Conservation (phyloP, 2,329 filamentous ascomycete genomes). For the Cercospora nicotianae region DNA sequence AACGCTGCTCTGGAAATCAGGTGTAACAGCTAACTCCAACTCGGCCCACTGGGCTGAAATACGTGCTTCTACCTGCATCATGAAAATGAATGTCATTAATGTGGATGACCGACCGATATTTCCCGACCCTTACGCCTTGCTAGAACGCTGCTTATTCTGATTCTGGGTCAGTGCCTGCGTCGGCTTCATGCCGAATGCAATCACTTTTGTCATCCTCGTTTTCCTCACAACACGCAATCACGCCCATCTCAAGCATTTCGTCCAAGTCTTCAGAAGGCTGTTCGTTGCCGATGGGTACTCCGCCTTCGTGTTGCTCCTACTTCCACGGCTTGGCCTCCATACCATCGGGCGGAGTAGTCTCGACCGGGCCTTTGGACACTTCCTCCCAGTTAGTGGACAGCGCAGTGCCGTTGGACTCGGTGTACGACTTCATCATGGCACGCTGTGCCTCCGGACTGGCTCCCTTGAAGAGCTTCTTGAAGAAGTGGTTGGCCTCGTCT, state of each 20-base stretch:
- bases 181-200: neutral
- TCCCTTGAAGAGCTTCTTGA: conserved; percentile 81
- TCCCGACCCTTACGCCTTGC: neutral
- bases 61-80: neutral
- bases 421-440: conserved; percentile 97
- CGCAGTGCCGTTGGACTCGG: conserved; percentile 89
- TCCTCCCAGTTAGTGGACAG: conserved; percentile 91
- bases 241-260: neutral
- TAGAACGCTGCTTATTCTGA: neutral
- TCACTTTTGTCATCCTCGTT: neutral
- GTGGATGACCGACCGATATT: neutral
- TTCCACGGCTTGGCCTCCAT: conserved; percentile 73
- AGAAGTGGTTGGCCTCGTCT: conserved; percentile 75
- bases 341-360: conserved; percentile 72
- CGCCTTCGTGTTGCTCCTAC: neutral
- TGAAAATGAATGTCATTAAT: neutral
- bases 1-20: neutral
- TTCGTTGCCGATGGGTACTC: neutral
- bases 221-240: neutral
- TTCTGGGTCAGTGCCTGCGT: neutral
- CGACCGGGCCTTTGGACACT: conserved; percentile 70
- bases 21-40: neutral
- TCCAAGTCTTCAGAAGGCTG: neutral
- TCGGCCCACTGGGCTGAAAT: neutral
- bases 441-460: conserved; percentile 77